Base-by-base conservation (phyloP, 2,329 filamentous ascomycete genomes). In the Colletotrichum tabaci region DNA sequence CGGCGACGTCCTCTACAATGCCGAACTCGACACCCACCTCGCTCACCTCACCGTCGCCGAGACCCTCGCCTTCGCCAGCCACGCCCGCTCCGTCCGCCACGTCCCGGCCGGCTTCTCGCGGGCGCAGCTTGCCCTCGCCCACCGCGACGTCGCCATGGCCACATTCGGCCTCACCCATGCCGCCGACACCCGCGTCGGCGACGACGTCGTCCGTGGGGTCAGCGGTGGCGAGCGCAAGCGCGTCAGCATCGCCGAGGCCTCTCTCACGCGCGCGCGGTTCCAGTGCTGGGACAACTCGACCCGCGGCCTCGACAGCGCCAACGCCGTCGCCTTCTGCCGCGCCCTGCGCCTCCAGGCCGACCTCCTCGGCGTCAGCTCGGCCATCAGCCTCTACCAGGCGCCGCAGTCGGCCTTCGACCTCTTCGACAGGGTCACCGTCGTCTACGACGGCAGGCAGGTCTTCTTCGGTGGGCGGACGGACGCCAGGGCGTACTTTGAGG, bases 1-100 rank as follows among this genome's bases (percentile, higher is more conserved):
- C 89, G 90, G 90, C 61, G 90, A 92, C 77, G 88, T 88, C 55
- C 91, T 92, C 76, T 92, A 92, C 79, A 91, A 88, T 0, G 89
- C 89, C 49, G 90, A 91, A 78, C 88, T 90, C 30, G 91, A 92
- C 77, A 86, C 88, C 9, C 88, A 91, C 77, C 90, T 91, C 73
- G 87, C 88, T 0, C 84, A 85, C 75, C 79, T 91, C 74, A 87
- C 85, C 8, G 89, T 91, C 21, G 88, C 87, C 64, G 87, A 91
- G 74, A 92, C 90, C 0, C 82, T 91, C n/a, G 85, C 84, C 72
- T 91, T 91, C 67, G 46, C 46, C n/a, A 49, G 89, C 89, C 35
- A 88, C 89, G 8, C 82, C 30, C 80, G 87, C 67, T 82, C 85
- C 21, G 86, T 87, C 0, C 81, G 82, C 40, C 77, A 82, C 50